Evolutionary conservation across 169 alveolate genomes (phyloP).

Genomic region (Hammondia hammondi): DNA sequence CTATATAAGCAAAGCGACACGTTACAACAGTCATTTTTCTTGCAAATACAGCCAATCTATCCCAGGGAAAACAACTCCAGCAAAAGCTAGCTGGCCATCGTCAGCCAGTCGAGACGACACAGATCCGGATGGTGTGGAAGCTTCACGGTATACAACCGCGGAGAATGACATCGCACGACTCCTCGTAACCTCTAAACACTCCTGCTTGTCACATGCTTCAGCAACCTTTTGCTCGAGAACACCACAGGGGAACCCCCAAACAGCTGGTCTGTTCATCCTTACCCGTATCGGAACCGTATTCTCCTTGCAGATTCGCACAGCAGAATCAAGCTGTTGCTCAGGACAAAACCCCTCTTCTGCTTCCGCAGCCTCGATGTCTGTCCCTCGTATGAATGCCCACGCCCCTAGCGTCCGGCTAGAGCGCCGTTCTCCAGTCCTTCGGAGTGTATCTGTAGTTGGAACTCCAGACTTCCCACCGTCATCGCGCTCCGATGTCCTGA

Average conservation of each 20-base stretch:
- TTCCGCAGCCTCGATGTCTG: background rate
- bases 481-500: no score
- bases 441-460: background rate
- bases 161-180: no score
- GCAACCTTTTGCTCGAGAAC: background rate
- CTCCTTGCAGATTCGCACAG: background rate
- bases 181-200: no score
- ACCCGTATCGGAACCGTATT: background rate
- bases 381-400: background rate
- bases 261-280: background rate
- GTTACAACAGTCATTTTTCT: no score
- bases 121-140: no score
- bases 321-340: background rate
- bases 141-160: no score
- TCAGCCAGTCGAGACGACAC: no score
- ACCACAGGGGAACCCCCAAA: background rate
- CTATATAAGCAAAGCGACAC: no score
- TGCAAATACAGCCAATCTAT: no score
- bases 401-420: background rate
- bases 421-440: background rate
- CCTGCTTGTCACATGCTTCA: no score
- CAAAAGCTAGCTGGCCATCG: no score
- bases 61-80: no score
- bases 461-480: background rate
- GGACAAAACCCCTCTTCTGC: background rate